These are phyloP conservation scores for Mimosa pudica DNA, from an alignment of 306 rosid genomes.

Conservation along the genomic window DNA sequence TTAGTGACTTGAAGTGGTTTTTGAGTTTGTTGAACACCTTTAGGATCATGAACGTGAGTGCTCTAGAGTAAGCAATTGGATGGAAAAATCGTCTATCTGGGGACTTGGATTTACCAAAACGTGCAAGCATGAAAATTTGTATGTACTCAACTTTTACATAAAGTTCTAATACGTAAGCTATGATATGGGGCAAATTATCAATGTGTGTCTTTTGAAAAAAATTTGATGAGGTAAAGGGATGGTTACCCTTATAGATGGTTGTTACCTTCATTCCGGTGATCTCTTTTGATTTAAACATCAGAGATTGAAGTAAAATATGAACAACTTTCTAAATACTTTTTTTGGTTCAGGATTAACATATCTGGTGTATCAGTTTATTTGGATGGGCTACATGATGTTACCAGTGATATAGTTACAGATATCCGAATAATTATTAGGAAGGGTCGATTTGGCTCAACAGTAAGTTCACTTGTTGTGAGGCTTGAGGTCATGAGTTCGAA, in stretches of 20 bases:
- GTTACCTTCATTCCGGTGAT: constrained; percentile 24
- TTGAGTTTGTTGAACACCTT: neutral
- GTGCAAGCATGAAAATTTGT: constrained; percentile 15
- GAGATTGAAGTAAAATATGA: constrained; percentile 29
- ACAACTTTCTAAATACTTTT: neutral
- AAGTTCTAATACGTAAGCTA: constrained; percentile 32
- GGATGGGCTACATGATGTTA: constrained; percentile 19
- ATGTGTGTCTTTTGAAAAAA: constrained; percentile 12
- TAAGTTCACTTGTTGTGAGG: no score
- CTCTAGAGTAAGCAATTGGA: neutral
- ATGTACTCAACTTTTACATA: constrained; percentile 27
- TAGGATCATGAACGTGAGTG: neutral
- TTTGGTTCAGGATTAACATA: neutral
- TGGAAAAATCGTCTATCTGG: neutral
- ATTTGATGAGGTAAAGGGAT: constrained; percentile 5
- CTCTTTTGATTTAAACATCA: constrained; percentile 6
- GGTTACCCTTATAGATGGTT: constrained; percentile 14
- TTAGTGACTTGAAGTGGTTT: constrained; percentile 8
- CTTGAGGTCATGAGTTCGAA: no score
- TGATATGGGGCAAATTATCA: constrained; percentile 29
- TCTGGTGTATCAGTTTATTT: neutral
- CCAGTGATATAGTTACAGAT: neutral
- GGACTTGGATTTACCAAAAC: constrained; percentile 30
- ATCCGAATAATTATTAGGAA: neutral
- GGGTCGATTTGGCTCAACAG: no score